Base-by-base conservation (phyloP, 768 basidiomycete species). In the Sistotremastrum suecicum region DNA sequence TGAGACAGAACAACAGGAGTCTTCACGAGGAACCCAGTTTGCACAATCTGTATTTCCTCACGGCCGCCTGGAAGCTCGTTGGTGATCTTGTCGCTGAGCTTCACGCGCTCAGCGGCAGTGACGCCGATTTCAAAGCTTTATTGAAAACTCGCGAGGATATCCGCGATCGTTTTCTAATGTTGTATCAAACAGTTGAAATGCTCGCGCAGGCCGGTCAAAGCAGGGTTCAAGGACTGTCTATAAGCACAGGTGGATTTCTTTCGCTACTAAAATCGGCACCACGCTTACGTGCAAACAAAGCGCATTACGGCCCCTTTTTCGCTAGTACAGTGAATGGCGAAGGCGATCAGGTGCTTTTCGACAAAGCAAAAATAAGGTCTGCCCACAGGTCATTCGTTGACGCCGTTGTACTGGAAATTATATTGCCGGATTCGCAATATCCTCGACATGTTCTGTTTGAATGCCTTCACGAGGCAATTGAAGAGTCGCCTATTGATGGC, bases 1-100 rank as follows among this genome's bases (percentile, higher is more conserved):
- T 40, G 11, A 30, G n/a, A 12, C 41, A 39, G 35, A 34, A 40
- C 43, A 34, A 9, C 49, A 11, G 33, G 34, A 34, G 52, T 32
- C 30, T 48, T 12, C 10, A 37, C 7, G 29, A 29, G 34, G 29
- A 32, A 43, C 43, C 37, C 53, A 89, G 86, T 60, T 69, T 89
- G 45, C 86, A 90, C 60, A 90, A 89, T 57, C 60, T 75, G 5
- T 87, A 85, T 59, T 75, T 83, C 72, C 67, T 88, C 34, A 81
- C 85, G n/a, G 76, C 83, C 10, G 80, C 76, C 1, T 90, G 87
- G 87, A 83, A 72, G 51, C 63, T 88, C 41, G 76, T 83, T n/a
- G 59, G 69, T 3, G 68, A 78, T 47, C 66, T 66, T 33, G 63
- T 89, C 45, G 67, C 67, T 43, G 66, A 72, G 30, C 63, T 88